Evolutionary conservation across 2,329 filamentous ascomycete genomes (phyloP).

Genomic region (Stachybotrys elegans): DNA sequence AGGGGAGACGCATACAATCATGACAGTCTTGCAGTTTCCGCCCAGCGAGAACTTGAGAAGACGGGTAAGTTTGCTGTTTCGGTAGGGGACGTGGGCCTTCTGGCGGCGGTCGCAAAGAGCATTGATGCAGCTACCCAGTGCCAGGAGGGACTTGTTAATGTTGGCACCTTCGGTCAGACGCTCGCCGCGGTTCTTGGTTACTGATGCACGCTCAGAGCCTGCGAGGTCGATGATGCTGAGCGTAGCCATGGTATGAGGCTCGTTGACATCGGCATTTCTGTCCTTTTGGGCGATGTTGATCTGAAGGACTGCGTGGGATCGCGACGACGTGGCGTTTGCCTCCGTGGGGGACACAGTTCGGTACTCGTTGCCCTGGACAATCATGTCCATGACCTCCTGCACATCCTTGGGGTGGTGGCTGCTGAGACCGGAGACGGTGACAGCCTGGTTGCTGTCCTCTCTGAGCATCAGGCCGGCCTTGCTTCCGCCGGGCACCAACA

Average conservation of each 20-base stretch:
- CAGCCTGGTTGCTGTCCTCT: constrained; percentile 89
- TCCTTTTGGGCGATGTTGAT: constrained; percentile 96
- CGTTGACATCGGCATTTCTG: constrained; percentile 83
- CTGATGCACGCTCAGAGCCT: constrained; percentile 91
- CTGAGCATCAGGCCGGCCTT: constrained; percentile 85
- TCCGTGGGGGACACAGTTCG: constrained; percentile 95
- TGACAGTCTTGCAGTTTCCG: constrained; percentile 97
- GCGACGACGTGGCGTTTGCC: constrained; percentile 94
- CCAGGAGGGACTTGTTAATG: constrained; percentile 97
- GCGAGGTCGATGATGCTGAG: constrained; percentile 97
- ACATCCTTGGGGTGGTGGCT: constrained; percentile 90
- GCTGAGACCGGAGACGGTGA: constrained; percentile 84
- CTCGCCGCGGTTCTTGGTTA: constrained; percentile 93
- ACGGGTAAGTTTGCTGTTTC: constrained; percentile 94
- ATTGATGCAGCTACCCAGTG: constrained; percentile 95
- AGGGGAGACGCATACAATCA: constrained; percentile 98
- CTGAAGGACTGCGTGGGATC: constrained; percentile 94
- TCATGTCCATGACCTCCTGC: constrained; percentile 98
- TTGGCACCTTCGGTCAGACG: constrained; percentile 90
- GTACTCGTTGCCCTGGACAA: constrained; percentile 88
- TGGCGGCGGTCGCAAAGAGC: constrained; percentile 91
- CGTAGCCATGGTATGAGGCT: constrained; percentile 97
- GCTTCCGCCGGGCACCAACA: constrained; percentile 79
- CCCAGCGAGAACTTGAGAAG: constrained; percentile 95
- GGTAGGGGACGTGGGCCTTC: constrained; percentile 90